Conservation (phyloP, 2,329 filamentous ascomycete genomes). For the Paraphoma chrysanthemicola region DNA sequence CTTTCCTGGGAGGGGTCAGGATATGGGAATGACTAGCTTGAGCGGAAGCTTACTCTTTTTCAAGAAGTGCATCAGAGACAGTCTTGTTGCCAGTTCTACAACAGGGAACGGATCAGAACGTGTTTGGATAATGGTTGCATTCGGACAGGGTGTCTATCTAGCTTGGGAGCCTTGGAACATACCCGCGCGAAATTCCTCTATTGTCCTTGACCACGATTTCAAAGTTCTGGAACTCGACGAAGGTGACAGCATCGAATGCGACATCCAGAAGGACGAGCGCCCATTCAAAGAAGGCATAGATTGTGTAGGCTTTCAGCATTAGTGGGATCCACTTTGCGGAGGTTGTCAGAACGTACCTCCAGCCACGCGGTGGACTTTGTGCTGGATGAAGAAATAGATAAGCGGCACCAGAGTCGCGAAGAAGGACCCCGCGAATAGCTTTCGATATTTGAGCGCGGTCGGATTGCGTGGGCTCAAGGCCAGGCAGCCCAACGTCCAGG, state of each 20-base stretch:
- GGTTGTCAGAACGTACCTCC: conserved; percentile 72
- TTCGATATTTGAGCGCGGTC: conserved; percentile 84
- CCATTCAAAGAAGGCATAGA: conserved; percentile 98
- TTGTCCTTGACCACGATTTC: conserved; percentile 89
- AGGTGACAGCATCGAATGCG: conserved; percentile 93
- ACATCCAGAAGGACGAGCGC: conserved; percentile 93
- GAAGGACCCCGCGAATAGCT: conserved; percentile 81
- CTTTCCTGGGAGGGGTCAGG: conserved; percentile 66
- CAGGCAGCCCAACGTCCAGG: conserved; percentile 93
- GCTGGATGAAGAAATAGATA: conserved; percentile 97
- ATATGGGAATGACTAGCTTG: neutral
- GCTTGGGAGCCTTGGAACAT: conserved; percentile 94
- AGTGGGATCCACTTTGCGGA: conserved; percentile 12
- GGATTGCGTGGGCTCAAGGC: conserved; percentile 85
- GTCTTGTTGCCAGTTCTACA: conserved; percentile 56
- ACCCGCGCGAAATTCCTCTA: conserved; percentile 94
- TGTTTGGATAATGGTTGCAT: conserved; percentile 44
- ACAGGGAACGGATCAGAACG: conserved; percentile 43
- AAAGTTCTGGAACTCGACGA: conserved; percentile 87
- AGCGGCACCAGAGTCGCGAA: conserved; percentile 90
- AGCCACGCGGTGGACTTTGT: conserved; percentile 92
- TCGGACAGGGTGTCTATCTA: conserved; percentile 63
- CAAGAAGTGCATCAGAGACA: conserved; percentile 57
- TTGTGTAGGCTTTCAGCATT: conserved; percentile 80
- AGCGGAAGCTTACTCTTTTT: conserved; percentile 73